Conservation (phyloP, 2,329 filamentous ascomycete genomes). For the Diaporthe sp. region DNA sequence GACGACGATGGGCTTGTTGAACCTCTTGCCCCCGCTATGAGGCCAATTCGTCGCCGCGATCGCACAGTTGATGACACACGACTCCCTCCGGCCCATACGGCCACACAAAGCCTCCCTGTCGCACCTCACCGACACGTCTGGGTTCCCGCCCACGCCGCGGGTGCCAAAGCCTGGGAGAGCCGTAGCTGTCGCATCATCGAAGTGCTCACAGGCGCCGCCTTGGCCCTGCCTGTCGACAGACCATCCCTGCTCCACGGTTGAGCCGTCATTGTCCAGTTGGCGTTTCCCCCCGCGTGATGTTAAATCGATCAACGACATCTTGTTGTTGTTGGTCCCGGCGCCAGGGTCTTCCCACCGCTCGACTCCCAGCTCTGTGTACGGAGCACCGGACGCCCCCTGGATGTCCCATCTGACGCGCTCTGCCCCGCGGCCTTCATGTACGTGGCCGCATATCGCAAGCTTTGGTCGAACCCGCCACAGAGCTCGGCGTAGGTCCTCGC, state of each 20-base stretch:
- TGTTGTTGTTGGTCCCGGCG: conserved; percentile 65
- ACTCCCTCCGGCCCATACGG: conserved; percentile 71
- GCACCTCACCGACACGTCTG: conserved; percentile 54
- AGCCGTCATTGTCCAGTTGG: conserved; percentile 64
- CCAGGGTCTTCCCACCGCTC: conserved; percentile 73
- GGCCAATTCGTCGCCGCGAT: conserved; percentile 79
- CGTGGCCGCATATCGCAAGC: conserved; percentile 79
- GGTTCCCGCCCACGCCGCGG: conserved; percentile 58
- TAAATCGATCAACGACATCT: conserved; percentile 75
- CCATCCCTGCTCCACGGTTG: conserved; percentile 14
- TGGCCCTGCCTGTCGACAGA: not conserved
- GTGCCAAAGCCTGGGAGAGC: conserved; percentile 49
- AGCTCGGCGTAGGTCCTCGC: conserved; percentile 68
- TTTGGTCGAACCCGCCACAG: conserved; percentile 74
- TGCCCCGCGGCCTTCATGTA: conserved; percentile 77
- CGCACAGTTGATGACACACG: conserved; percentile 85
- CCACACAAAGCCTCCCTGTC: conserved; percentile 58
- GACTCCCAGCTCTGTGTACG: conserved; percentile 60
- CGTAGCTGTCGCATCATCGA: conserved; percentile 23
- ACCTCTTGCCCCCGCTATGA: conserved; percentile 71
- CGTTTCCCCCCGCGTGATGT: conserved; percentile 58
- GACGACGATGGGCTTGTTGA: conserved; percentile 87
- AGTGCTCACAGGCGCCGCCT: conserved; percentile 1
- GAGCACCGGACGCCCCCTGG: conserved; percentile 51
- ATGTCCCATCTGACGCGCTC: conserved; percentile 74